Evolutionary conservation across 306 rosid genomes (phyloP), one percentile per base, ranked within the genome.

Genomic region (Vachellia collinsii): DNA sequence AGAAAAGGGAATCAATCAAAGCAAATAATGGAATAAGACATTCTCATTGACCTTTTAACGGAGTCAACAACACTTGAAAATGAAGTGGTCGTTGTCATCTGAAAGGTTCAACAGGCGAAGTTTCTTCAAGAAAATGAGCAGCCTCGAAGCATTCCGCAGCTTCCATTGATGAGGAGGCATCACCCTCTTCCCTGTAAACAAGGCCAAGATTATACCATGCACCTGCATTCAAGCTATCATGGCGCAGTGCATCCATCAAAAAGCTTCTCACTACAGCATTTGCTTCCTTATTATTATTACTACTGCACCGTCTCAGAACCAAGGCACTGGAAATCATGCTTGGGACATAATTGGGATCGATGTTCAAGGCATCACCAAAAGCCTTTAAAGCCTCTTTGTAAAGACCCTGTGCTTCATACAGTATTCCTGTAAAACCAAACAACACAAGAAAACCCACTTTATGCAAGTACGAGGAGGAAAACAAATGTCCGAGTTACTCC

Each of bases 121-220:
- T 71, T 65, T 95, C 98, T 85, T 95, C 87, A 77, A 95, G 97
- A 84, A 77, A 77, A 61, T 82, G 29, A 59, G 97, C 94, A 80
- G 91, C 89, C 89, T 92, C 89, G 23, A 95, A 93, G 68, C 93
- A 93, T 74, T 92, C 99, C 7, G 88, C 83, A 22, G 99, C 99
- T 83, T 93, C 98, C 53, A 29, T 59, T 50, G 72, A 65, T 4
- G 89, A 83, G 7, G 87, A 73, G 50, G 65, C 62, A 43, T 83
- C 72, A 34, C 90, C 93, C 84, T 86, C 85, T 23, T 81, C 80
- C 84, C 87, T 82, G 83, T 88, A 85, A 46, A 89, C 78, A 68
- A 90, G 72, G 56, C 97, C 99, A 38, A 96, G 93, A 84, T 92
- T 88, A 81, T 92, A 84, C 99, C 97, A 96, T 1, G 97, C 97